Evolutionary conservation across 805 yeast genomes (phyloP), one percentile per base, ranked within the genome.

Genomic region (Wickerhamomyces queroliae): DNA sequence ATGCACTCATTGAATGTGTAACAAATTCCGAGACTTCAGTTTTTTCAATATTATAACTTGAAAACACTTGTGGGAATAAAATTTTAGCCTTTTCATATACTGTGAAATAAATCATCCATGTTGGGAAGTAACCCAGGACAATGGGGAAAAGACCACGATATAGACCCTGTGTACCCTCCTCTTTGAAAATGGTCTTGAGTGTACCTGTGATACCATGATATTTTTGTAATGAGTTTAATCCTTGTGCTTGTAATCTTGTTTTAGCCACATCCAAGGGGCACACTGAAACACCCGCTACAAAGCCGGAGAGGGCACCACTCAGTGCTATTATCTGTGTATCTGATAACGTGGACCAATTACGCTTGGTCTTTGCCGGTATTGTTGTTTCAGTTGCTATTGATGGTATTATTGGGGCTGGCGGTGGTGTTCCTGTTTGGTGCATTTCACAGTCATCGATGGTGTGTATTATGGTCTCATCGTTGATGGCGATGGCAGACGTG

Each of bases 221-320:
- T 56, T 67, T 33, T 37, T 33, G 28, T 13, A 43, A 31, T 19
- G 40, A 29, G 21, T 48, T 41, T 25, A 69, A 76, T 7, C 96
- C 95, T 57, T 87, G 95, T 1, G 97, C 97, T 63, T 91, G 99
- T 33, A 90, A 70, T 50, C 95, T 67, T 5, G 99, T 93, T 61
- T 93, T 93, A 12, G 93, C 91, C 35, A 93, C 99, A 57, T 93
- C 99, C 25, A 93, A 64, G 1, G 99, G 99, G 61, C 98, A 93
- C 7, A 93, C 99, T 2, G 77, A 70, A 3, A 90, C 73, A 0
- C 98, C 98, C 0, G 97, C 80, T 7, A 86, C 55, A 48, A 93
- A 83, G 2, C 99, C 99, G 1, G 97, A 87, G n/a, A 88, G 61
- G 1, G 97, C 97, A 0, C 99, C 99, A 2, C 95, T 76, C 1